A percentile compares a stretch with the other conserved stretches of the same genome.
Evolutionary conservation across 2,329 filamentous ascomycete genomes (phyloP).

Genomic region (Volutella citrinella): DNA sequence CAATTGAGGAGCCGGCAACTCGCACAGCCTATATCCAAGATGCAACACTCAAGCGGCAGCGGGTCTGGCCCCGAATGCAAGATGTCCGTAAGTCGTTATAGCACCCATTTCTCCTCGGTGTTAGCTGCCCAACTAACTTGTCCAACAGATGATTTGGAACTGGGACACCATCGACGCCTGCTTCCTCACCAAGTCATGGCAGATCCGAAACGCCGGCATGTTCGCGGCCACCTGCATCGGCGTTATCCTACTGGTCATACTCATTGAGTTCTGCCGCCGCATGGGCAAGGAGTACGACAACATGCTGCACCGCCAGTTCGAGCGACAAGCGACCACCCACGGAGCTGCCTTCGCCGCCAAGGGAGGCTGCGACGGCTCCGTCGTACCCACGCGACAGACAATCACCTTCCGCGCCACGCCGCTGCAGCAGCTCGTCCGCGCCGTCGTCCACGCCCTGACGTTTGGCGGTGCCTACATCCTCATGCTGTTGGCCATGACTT

Average conservation of each 20-base stretch:
- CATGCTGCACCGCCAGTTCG: slow-evolving; percentile 53
- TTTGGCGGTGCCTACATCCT: slow-evolving; percentile 75
- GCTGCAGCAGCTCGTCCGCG: slow-evolving; percentile 62
- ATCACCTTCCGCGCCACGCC: slow-evolving; percentile 52
- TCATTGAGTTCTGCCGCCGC: slow-evolving; percentile 71
- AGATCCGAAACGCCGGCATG: slow-evolving; percentile 65
- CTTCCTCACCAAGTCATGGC: slow-evolving; percentile 70
- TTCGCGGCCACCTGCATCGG: slow-evolving; percentile 80
- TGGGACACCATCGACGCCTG: slow-evolving; percentile 70
- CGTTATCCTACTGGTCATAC: slow-evolving; percentile 66
- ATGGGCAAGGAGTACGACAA: slow-evolving; percentile 68
- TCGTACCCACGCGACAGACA: slow-evolving; percentile 20
- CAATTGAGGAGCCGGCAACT: too few species aligned
- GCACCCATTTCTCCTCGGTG: too few species aligned
- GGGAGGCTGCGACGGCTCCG: slow-evolving; percentile 17
- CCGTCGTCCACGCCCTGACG: slow-evolving; percentile 64
- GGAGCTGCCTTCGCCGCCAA: slow-evolving; percentile 16
- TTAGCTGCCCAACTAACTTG: too few species aligned
- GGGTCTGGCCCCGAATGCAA: too few species aligned
- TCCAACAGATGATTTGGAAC: slow-evolving; percentile 70
- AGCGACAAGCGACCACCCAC: slow-evolving; percentile 28
- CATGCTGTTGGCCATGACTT: slow-evolving; percentile 66
- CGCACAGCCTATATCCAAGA: too few species aligned
- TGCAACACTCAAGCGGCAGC: too few species aligned
- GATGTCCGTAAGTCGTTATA: too few species aligned